Percentiles rank a stretch among this genome's conserved stretches.
These are phyloP conservation scores for Panicum virgatum DNA, from an alignment of 202 grass and related monocot genomes.

Conservation along the genomic window DNA sequence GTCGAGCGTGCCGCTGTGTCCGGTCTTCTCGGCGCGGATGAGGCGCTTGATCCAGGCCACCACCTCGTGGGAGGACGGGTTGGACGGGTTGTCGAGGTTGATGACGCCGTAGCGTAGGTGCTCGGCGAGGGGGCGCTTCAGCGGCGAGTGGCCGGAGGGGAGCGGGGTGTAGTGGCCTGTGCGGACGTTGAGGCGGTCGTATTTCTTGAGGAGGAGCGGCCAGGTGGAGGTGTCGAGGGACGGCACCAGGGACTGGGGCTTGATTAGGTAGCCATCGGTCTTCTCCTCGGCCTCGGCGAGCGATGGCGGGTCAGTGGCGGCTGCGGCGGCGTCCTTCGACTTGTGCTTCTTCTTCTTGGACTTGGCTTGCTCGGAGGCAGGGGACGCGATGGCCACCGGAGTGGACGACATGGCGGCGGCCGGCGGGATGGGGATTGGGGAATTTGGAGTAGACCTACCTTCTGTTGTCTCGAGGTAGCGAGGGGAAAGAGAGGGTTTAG, in stretches of 20 bases:
- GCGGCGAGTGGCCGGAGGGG: slow-evolving; percentile 66
- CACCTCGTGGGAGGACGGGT: slow-evolving; percentile 90
- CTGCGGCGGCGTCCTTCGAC: slow-evolving; percentile 38
- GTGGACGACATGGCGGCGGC: slow-evolving; percentile 60
- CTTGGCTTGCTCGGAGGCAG: slow-evolving; percentile 25
- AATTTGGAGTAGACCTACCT: no score
- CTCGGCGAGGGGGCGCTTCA: slow-evolving; percentile 78
- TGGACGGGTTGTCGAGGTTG: slow-evolving; percentile 92
- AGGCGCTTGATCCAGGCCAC: slow-evolving; percentile 88
- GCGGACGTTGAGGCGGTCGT: slow-evolving; percentile 80
- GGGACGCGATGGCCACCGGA: slow-evolving; percentile 31
- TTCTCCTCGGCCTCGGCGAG: slow-evolving; percentile 39
- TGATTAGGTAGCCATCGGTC: slow-evolving; percentile 71
- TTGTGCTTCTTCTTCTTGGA: slow-evolving; percentile 70
- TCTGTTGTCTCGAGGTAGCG: slow-evolving; percentile 16
- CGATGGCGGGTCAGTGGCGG: neutral
- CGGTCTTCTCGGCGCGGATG: slow-evolving; percentile 79
- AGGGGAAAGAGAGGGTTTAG: slow-evolving; percentile 3
- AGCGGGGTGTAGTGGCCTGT: slow-evolving; percentile 86
- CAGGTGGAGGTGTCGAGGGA: slow-evolving; percentile 65
- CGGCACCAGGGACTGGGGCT: slow-evolving; percentile 60
- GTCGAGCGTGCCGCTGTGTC: slow-evolving; percentile 85
- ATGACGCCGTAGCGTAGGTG: slow-evolving; percentile 79
- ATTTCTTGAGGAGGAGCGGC: slow-evolving; percentile 81
- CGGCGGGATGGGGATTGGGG: neutral